Evolutionary conservation across 1,284 basidiomycete genomes (phyloP).

Genomic region (Trametes hirsuta): DNA sequence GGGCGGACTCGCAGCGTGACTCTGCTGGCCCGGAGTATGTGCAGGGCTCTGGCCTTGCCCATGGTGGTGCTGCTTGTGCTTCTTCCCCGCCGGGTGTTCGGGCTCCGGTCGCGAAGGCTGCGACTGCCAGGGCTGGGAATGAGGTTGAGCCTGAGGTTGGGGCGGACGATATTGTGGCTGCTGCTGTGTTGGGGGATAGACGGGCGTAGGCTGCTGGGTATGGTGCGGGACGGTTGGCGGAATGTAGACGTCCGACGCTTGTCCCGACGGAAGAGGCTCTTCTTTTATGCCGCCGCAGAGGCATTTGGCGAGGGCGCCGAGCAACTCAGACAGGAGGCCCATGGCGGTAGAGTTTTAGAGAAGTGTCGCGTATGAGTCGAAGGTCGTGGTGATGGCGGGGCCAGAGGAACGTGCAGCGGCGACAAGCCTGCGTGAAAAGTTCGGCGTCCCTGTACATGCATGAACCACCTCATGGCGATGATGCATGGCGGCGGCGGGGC

Average conservation of each 20-base stretch:
- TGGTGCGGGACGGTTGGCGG: slow-evolving; percentile 19
- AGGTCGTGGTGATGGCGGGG: not conserved
- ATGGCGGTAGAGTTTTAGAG: slow-evolving; percentile 6
- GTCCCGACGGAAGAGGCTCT: slow-evolving; percentile 14
- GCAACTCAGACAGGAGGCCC: slow-evolving; percentile 25
- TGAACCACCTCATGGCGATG: not conserved
- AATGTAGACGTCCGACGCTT: slow-evolving; percentile 19
- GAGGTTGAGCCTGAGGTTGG: slow-evolving; percentile 17
- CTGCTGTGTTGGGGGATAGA: slow-evolving; percentile 20
- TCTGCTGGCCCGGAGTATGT: slow-evolving; percentile 4
- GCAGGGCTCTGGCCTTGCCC: not conserved
- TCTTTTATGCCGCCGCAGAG: slow-evolving; percentile 28
- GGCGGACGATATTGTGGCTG: slow-evolving; percentile 15
- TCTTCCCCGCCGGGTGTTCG: slow-evolving; percentile 13
- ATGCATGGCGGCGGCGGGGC: no score
- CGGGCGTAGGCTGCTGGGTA: slow-evolving; percentile 24
- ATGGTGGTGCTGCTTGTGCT: slow-evolving; percentile 22
- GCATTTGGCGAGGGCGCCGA: slow-evolving; percentile 28
- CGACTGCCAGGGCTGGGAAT: slow-evolving; percentile 3
- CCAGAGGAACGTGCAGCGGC: not conserved
- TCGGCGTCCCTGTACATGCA: not conserved
- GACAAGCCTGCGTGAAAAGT: no score
- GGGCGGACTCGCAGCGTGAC: slow-evolving; percentile 12
- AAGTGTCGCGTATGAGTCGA: not conserved
- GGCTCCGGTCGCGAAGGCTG: slow-evolving; percentile 14